Conservation (phyloP, 192 early-diverging fungal species). For the Chytriomyces confervae region DNA sequence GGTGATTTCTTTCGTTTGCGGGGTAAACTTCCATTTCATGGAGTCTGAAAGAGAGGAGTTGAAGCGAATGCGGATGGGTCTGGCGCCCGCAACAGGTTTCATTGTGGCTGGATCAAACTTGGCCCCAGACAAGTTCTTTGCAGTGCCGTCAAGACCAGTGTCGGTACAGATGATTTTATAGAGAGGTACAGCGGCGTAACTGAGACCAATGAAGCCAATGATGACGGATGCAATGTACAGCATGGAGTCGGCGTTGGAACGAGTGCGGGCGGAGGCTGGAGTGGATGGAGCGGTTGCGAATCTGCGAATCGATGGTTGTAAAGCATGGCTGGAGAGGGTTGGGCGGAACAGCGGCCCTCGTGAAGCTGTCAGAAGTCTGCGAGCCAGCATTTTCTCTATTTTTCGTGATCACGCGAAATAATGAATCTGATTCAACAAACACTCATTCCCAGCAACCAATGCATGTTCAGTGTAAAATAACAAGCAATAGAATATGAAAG, state of each 20-base stretch:
- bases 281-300: not conserved
- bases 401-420: too few species aligned
- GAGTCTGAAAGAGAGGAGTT: slow-evolving; percentile 71
- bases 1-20: slow-evolving; percentile 81
- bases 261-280: not conserved
- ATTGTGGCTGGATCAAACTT: slow-evolving; percentile 73
- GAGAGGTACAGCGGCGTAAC: slow-evolving; percentile 93
- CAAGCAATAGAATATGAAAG: too few species aligned
- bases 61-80: slow-evolving; percentile 67
- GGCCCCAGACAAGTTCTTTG: slow-evolving; percentile 62
- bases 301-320: too few species aligned
- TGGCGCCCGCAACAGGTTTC: slow-evolving; percentile 62
- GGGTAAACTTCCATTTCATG: slow-evolving; percentile 89
- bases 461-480: too few species aligned
- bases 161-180: slow-evolving; percentile 93
- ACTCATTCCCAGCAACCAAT: too few species aligned
- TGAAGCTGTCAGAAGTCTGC: too few species aligned
- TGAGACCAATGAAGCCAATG: slow-evolving; percentile 80
- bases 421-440: too few species aligned
- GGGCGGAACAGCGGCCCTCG: too few species aligned
- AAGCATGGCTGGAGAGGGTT: too few species aligned
- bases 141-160: slow-evolving; percentile 93
- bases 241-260: not conserved
- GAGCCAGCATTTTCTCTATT: too few species aligned
- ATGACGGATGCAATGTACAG: slow-evolving; percentile 81